Conservation (phyloP, 2,329 filamentous ascomycete genomes). For the Didymella lethalis region DNA sequence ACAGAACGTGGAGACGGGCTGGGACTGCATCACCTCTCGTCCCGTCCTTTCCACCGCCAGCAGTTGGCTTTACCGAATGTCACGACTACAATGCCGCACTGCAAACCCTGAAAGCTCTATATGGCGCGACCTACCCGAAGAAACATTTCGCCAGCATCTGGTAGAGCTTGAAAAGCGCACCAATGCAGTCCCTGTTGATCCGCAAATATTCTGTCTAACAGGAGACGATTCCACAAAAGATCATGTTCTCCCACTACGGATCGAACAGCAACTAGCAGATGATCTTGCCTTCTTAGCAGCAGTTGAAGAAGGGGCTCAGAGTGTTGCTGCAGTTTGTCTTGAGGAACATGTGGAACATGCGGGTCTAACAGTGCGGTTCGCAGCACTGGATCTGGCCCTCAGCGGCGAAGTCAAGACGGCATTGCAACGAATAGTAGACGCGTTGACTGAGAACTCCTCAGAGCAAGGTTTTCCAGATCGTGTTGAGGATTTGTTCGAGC, state of each 20-base stretch:
- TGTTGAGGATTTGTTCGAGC: constrained; percentile 4
- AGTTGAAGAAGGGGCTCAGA: constrained; percentile 18
- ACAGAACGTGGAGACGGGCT: neutral
- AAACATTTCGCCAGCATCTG: constrained; percentile 15
- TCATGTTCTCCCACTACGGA: neutral
- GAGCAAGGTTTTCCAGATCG: neutral
- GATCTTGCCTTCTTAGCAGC: constrained; percentile 17
- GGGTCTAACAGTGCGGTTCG: constrained; percentile 10
- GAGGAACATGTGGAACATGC: constrained; percentile 10
- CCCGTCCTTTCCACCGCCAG: neutral
- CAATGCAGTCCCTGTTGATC: constrained; percentile 17
- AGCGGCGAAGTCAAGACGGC: constrained; percentile 8
- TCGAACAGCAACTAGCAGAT: constrained; percentile 19
- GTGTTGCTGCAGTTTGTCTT: constrained; percentile 17
- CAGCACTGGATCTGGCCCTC: constrained; percentile 8
- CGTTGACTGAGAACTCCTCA: neutral
- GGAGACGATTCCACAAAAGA: neutral
- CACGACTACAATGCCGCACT: constrained; percentile 14
- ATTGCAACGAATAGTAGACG: constrained; percentile 1
- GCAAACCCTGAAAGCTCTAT: constrained; percentile 4
- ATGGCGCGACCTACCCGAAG: constrained; percentile 8
- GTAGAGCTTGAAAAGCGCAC: constrained; percentile 15
- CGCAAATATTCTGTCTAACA: constrained; percentile 2
- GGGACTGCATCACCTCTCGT: neutral
- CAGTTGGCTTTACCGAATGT: constrained; percentile 1